Base-by-base conservation (phyloP, 495 filamentous ascomycete species). In the Pseudevernia furfuracea region DNA sequence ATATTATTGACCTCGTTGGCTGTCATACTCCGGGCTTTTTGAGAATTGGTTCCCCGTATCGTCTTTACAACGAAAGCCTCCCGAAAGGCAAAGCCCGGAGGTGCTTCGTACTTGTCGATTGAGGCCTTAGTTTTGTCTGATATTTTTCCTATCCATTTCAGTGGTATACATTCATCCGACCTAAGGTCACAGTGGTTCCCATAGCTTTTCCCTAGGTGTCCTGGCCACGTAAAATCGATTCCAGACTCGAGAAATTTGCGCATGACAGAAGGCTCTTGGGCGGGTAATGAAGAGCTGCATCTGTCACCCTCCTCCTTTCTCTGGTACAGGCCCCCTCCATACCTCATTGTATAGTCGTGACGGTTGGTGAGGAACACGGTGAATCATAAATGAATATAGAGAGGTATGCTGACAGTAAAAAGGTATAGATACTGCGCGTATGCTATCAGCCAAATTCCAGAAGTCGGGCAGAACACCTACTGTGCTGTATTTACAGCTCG, bases 61-160 rank as follows among this genome's bases (percentile, higher is more conserved):
- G 58, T 60, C 32, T 60, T 60, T 3, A 60, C 39, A 4, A 60
- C 58, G 39, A 60, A 60, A 12, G 39, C 0, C 58, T 60, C 28
- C 28, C 28, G 11, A 17, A 60, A 60, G 12, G 5, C 4, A 21
- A 32, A 46, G 14, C 9, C 38, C 4, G 58, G 25, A 17, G 2
- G 36, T 32, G 58, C 30, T 19, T 34, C 25, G 4, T 46, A 60
- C 15, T 14, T 4, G 15, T 60, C 58, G 43, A 60, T 60, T 2
- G 58, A 60, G 1, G 58, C 58, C 1, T 46, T 46, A 1, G 19
- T 23, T 4, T 60, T 60, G 7, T 60, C 58, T 1, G 58, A 60
- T 17, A 60, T 44, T 7, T 11, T 46, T 32, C 15, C 46, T 19
- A 19, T 60, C 21, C 21, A 60, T 15, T 17, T 43, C 21, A 60